phyloP scores from a whole-genome alignment of 1,139 yeast species.

The Kurtzmaniella quercitrusa region DNA sequence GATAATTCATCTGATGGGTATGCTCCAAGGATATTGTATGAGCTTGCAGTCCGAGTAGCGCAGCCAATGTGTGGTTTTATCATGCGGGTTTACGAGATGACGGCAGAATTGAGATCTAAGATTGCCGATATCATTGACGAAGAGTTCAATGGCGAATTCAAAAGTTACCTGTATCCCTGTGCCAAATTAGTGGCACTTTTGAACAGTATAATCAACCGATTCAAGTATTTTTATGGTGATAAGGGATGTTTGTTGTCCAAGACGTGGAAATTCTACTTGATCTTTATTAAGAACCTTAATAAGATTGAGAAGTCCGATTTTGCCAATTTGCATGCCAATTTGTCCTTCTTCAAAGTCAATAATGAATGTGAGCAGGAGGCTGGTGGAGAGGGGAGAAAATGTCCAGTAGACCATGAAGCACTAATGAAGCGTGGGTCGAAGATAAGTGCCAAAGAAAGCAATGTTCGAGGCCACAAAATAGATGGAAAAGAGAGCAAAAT shows the following conservation, averaged over 20 bases:
- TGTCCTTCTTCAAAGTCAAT: conserved; percentile 22
- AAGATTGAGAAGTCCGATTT: conserved; percentile 27
- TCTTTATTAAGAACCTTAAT: conserved; percentile 29
- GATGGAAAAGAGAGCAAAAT: not conserved
- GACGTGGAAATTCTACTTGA: conserved; percentile 40
- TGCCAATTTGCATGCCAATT: conserved; percentile 32
- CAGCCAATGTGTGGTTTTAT: conserved; percentile 21
- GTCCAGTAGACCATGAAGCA: conserved; percentile 31
- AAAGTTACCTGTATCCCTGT: not conserved
- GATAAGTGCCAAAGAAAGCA: conserved; percentile 21
- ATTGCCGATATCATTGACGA: conserved; percentile 1
- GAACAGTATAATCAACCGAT: conserved; percentile 14
- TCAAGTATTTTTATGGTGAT: conserved; percentile 18
- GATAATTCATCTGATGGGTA: conserved; percentile 17
- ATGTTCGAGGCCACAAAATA: conserved; percentile 15
- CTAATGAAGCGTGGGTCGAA: conserved; percentile 10
- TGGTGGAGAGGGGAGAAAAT: conserved; percentile 17
- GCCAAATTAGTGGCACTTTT: not conserved
- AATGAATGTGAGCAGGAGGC: not conserved
- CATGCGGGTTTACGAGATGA: conserved; percentile 2
- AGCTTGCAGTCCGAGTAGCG: conserved; percentile 26
- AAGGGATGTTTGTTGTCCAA: conserved; percentile 26
- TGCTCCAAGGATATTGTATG: conserved; percentile 25
- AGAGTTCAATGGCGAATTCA: not conserved
- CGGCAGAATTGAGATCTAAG: not conserved